Evolutionary conservation across 2,329 filamentous ascomycete species (phyloP).

Genomic region (Cercospora zeae-maydis): DNA sequence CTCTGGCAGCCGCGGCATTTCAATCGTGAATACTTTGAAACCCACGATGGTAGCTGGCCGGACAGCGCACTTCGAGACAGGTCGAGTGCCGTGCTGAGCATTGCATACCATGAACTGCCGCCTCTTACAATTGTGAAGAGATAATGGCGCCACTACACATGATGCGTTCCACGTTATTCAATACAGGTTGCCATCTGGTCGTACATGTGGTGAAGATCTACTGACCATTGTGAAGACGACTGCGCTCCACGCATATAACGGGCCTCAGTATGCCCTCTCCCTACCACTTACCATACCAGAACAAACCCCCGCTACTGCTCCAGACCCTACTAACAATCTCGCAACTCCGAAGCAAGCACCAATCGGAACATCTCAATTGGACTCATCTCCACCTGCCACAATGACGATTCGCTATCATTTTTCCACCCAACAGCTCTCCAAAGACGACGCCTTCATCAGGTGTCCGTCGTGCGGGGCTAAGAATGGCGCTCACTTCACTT

Average conservation of each 20-base stretch:
- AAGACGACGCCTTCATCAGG: conserved; percentile 9
- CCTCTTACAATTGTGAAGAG: background rate
- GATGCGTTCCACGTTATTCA: background rate
- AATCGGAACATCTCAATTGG: background rate
- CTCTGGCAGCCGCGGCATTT: too few relatives aligned
- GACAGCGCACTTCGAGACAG: background rate
- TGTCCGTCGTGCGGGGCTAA: conserved; percentile 6
- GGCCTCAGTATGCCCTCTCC: background rate
- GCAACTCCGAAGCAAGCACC: background rate
- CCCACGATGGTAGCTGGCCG: background rate
- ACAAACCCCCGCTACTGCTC: background rate
- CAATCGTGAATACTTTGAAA: background rate
- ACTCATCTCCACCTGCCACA: background rate
- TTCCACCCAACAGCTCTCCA: background rate
- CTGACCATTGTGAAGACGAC: background rate
- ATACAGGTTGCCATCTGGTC: background rate
- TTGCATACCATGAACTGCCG: too few relatives aligned
- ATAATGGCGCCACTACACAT: background rate
- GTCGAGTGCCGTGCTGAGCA: too few relatives aligned
- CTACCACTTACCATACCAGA: background rate
- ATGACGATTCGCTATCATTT: background rate
- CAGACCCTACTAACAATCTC: background rate
- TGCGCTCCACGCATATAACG: background rate
- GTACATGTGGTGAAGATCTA: background rate
- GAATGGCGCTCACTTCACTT: conserved; percentile 6